These are phyloP conservation scores for Pulveroboletus ravenelii DNA, from an alignment of 768 basidiomycete species.

Conservation along the genomic window DNA sequence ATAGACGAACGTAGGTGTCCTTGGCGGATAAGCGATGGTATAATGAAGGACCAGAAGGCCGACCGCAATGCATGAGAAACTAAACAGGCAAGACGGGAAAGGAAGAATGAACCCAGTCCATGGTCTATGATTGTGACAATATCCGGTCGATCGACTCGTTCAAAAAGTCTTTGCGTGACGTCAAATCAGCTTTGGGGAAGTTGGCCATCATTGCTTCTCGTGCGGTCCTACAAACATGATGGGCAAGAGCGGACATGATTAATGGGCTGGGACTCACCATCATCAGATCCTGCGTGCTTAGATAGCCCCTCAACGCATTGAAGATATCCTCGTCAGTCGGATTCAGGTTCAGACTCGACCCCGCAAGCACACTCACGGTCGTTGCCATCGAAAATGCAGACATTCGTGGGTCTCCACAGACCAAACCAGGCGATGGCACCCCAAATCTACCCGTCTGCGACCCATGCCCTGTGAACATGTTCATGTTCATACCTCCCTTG, in stretches of 20 bases:
- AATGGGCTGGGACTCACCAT: slow-evolving; percentile 52
- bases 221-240: slow-evolving; percentile 56
- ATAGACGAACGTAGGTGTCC: not conserved
- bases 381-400: slow-evolving; percentile 92
- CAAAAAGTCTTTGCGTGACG: slow-evolving; percentile 81
- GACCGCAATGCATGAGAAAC: not conserved
- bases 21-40: not conserved
- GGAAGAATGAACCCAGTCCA: not conserved
- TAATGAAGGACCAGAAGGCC: slow-evolving; percentile 5
- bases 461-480: slow-evolving; percentile 56
- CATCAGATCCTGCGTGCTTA: slow-evolving; percentile 94
- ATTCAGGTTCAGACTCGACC: slow-evolving; percentile 72
- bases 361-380: slow-evolving; percentile 75
- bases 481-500: slow-evolving; percentile 38
- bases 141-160: slow-evolving; percentile 93
- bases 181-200: slow-evolving; percentile 94
- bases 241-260: slow-evolving; percentile 2
- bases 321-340: slow-evolving; percentile 86
- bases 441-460: slow-evolving; percentile 52
- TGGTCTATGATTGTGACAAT: slow-evolving; percentile 71
- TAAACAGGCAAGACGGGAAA: not conserved
- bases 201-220: slow-evolving; percentile 81
- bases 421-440: slow-evolving; percentile 46
- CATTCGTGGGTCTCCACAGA: slow-evolving; percentile 59
- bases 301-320: slow-evolving; percentile 73